Evolutionary conservation across 2,329 filamentous ascomycete species (phyloP), one percentile per base, ranked within the genome.

Genomic region (Fusarium tupiense): DNA sequence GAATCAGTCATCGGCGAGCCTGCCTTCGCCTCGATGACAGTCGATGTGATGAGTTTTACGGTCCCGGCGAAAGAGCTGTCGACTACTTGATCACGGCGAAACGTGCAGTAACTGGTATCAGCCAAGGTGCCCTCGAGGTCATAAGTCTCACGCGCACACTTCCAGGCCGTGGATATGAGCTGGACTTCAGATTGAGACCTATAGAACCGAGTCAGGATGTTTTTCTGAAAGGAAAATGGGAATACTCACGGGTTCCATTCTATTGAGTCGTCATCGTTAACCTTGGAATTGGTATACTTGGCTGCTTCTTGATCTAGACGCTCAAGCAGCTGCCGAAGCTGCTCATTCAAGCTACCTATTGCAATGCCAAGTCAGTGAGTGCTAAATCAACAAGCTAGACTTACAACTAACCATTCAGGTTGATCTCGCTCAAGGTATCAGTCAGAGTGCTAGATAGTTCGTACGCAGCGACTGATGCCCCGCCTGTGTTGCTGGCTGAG

Each of bases 221-320:
- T 22, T 8, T 19, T 14, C 17, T 31, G 5, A 14, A 20, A 14
- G 4, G 6, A 7, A 8, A 22, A 17, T 1, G 24, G 10, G 2
- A 20, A 41, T 11, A 26, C 44, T 58, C 47, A 77, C 76, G 72
- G 72, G 37, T 71, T 52, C 76, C 76, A 77, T n/a, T 71, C 54
- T 24, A n/a, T 58, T 40, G 58, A 62, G 13, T 64, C 65, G 10
- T 47, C 54, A 24, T 76, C 65, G 8, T 37, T 66, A 29, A 75
- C 58, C 24, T 75, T 65, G 14, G 74, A 72, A 54, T 77, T 77
- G 44, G 53, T 61, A 22, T 78, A 78, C 20, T 68, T 68, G 43
- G 76, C 75, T 11, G 70, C 69, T 31, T 77, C 70, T 22, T 67
- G 64, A n/a, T 78, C 76, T n/a, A 78, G 50, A n/a, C 62, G 72